phyloP scores from a whole-genome alignment of 306 rosid species.

The Argentina anserina region DNA sequence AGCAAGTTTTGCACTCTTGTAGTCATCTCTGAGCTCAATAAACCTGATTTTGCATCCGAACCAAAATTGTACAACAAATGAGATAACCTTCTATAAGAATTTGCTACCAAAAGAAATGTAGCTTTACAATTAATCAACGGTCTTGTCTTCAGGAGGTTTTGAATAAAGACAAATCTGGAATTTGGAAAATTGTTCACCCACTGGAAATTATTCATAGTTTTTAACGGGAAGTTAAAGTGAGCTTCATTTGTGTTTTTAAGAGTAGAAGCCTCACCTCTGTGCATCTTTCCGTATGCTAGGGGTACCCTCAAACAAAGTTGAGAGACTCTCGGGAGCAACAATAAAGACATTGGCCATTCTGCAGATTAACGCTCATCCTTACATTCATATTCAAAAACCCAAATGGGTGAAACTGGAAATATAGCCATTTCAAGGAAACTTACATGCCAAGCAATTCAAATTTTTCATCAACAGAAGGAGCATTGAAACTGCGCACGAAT shows the following conservation, averaged over 20 bases:
- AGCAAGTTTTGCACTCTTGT: conserved; percentile 94
- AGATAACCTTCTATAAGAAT: not conserved
- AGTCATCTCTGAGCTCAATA: conserved; percentile 93
- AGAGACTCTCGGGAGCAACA: conserved; percentile 98
- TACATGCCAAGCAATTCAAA: conserved; percentile 97
- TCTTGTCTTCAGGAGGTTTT: not conserved
- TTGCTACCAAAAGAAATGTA: not conserved
- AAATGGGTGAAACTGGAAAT: conserved; percentile 13
- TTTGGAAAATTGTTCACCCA: not conserved
- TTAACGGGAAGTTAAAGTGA: conserved; percentile 1
- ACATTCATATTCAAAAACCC: conserved; percentile 5
- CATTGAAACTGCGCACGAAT: conserved; percentile 90
- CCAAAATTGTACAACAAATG: conserved; percentile 19
- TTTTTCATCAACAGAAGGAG: conserved; percentile 82
- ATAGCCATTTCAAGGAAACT: conserved; percentile 31
- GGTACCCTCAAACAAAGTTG: conserved; percentile 88
- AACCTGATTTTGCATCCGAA: conserved; percentile 51
- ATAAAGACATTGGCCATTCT: conserved; percentile 98
- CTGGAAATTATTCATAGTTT: not conserved
- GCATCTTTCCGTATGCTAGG: conserved; percentile 98
- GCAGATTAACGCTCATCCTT: conserved; percentile 32
- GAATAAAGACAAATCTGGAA: not conserved
- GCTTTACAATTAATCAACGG: not conserved
- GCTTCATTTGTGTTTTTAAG: not conserved
- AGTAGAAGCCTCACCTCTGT: conserved; percentile 48